These are phyloP conservation scores for Mucor saturninus DNA, from an alignment of 371 early-diverging fungal species.

Conservation along the genomic window DNA sequence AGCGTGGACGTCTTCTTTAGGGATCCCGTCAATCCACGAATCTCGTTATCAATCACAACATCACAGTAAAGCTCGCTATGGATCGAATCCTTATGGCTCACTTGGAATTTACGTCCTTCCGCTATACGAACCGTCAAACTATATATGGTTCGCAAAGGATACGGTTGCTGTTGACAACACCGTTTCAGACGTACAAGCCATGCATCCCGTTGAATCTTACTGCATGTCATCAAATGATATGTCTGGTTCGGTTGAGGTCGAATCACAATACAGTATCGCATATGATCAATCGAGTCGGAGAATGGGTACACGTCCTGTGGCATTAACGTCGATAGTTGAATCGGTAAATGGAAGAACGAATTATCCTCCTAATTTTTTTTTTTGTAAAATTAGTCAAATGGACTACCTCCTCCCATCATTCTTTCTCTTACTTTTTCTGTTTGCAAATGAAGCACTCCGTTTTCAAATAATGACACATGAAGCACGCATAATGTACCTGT, in stretches of 20 bases:
- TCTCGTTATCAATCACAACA: constrained; percentile 59
- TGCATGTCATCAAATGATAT: constrained; percentile 55
- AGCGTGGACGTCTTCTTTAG: constrained; percentile 38
- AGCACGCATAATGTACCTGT: constrained; percentile 21
- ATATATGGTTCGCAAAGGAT: constrained; percentile 5
- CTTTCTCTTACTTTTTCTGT: constrained; percentile 25
- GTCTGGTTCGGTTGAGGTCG: constrained; percentile 44
- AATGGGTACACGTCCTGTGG: constrained; percentile 51
- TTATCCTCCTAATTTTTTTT: constrained; percentile 11
- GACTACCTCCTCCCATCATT: neutral
- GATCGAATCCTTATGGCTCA: constrained; percentile 26
- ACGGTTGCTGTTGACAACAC: constrained; percentile 33
- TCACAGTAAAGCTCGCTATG: constrained; percentile 48
- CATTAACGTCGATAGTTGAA: constrained; percentile 28
- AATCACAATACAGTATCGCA: constrained; percentile 58
- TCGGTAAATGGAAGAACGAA: constrained; percentile 27
- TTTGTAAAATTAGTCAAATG: neutral
- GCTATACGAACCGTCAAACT: constrained; percentile 53
- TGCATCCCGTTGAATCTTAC: constrained; percentile 52
- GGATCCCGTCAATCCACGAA: constrained; percentile 51
- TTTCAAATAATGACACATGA: constrained; percentile 23
- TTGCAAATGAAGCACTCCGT: constrained; percentile 26
- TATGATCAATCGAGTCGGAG: constrained; percentile 57
- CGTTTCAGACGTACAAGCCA: constrained; percentile 61
- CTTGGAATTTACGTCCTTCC: constrained; percentile 52